phyloP scores from a whole-genome alignment of 768 basidiomycete genomes.

The Tylopilus intermedius region DNA sequence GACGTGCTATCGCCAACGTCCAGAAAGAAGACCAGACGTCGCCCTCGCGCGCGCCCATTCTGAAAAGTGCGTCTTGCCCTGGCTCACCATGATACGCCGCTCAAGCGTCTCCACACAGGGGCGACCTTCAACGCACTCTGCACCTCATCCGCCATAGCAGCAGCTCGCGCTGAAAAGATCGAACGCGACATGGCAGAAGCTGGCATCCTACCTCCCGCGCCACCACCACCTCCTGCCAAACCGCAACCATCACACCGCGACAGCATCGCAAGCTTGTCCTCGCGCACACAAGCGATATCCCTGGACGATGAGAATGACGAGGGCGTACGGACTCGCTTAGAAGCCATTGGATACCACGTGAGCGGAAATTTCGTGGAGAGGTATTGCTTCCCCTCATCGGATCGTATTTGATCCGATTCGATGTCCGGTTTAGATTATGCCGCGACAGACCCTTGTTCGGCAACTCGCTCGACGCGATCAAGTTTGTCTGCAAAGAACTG shows the following conservation, averaged over 20 bases:
- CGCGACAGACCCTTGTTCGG: conserved; percentile 69
- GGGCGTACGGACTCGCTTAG: conserved; percentile 61
- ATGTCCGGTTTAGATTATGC: conserved; percentile 51
- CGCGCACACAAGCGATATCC: conserved; percentile 9
- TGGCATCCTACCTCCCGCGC: conserved; percentile 58
- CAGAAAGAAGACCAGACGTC: conserved; percentile 79
- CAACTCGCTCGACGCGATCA: conserved; percentile 85
- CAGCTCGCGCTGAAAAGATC: conserved; percentile 57
- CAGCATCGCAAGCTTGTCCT: conserved; percentile 30
- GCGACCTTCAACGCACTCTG: conserved; percentile 76
- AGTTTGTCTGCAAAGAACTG: conserved; percentile 93
- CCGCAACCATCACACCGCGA: conserved; percentile 23
- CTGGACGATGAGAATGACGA: conserved; percentile 67
- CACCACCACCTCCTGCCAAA: conserved; percentile 40
- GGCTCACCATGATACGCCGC: conserved; percentile 8
- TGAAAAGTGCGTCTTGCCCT: conserved; percentile 54
- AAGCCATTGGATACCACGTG: conserved; percentile 80
- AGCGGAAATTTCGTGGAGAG: conserved; percentile 83
- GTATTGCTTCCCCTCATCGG: conserved; percentile 34
- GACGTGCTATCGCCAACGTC: conserved; percentile 67
- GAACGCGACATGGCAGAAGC: conserved; percentile 79
- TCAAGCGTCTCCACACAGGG: conserved; percentile 37
- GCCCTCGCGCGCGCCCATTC: conserved; percentile 76
- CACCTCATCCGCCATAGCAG: conserved; percentile 69
- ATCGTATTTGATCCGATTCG: background rate